Evolutionary conservation across 345 rosid species (phyloP).

Genomic region (Pugionium dolabratum): DNA sequence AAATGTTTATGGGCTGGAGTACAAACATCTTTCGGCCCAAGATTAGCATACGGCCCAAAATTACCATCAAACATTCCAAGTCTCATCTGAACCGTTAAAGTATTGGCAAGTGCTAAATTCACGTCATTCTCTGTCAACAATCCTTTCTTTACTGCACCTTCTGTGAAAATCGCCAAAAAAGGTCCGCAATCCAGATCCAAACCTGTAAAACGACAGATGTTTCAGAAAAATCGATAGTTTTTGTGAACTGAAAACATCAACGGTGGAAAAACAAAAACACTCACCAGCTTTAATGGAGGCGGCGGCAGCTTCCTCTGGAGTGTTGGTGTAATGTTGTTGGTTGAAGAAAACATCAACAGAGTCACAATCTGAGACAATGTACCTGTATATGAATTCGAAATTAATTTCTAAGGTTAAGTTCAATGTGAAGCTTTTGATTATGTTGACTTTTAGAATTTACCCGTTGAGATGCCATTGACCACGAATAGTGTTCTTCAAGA

Average conservation of each 20-base stretch:
- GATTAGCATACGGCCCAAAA: slow-evolving; percentile 66
- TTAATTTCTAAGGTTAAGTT: neutral
- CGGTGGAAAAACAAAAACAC: neutral
- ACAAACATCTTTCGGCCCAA: slow-evolving; percentile 86
- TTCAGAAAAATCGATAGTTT: neutral
- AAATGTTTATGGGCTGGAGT: slow-evolving; percentile 60
- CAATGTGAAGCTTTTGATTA: slow-evolving; percentile 6
- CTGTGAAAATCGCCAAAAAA: slow-evolving; percentile 68
- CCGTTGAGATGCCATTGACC: slow-evolving; percentile 91
- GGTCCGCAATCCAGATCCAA: slow-evolving; percentile 94
- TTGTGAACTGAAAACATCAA: neutral
- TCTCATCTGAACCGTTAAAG: slow-evolving; percentile 88
- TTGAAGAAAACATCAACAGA: slow-evolving; percentile 73
- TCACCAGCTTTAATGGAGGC: slow-evolving; percentile 71
- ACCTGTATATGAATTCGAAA: slow-evolving; percentile 42
- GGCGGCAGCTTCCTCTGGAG: slow-evolving; percentile 90
- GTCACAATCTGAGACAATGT: slow-evolving; percentile 93
- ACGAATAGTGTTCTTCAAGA: slow-evolving; percentile 76
- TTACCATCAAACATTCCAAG: slow-evolving; percentile 91
- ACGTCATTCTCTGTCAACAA: slow-evolving; percentile 54
- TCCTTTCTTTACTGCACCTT: slow-evolving; percentile 58
- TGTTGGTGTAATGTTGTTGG: slow-evolving; percentile 72
- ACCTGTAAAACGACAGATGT: slow-evolving; percentile 43
- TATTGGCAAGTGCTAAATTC: slow-evolving; percentile 72
- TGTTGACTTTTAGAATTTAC: slow-evolving; percentile 39